These are phyloP conservation scores for Skeletonema tropicum DNA, from an alignment of 108 stramenopile genomes.

Conservation along the genomic window DNA sequence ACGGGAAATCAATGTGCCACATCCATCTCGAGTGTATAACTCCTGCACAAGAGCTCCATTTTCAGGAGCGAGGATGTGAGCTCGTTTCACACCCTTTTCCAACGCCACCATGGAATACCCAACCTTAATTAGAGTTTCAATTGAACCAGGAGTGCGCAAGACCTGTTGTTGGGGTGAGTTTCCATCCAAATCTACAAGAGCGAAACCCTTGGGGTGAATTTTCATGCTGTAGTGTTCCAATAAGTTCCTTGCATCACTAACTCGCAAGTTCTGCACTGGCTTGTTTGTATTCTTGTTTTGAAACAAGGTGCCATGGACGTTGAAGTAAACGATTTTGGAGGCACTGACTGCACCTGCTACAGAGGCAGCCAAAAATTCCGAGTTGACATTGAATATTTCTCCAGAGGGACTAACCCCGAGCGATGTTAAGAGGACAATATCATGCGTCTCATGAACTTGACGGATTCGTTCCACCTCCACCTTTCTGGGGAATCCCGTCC, in stretches of 20 bases:
- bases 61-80: constrained; percentile 85
- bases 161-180: constrained; percentile 36
- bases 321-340: constrained; percentile 90
- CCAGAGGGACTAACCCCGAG: constrained; percentile 91
- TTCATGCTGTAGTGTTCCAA: constrained; percentile 62
- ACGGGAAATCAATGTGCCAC: constrained; percentile 89
- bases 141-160: constrained; percentile 41
- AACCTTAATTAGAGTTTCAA: constrained; percentile 72
- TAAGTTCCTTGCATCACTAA: constrained; percentile 78
- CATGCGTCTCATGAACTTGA: constrained; percentile 77
- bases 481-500: constrained; percentile 88
- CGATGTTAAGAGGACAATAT: constrained; percentile 91
- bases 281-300: constrained; percentile 54
- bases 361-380: constrained; percentile 79
- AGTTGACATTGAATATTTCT: constrained; percentile 94
- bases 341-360: constrained; percentile 84
- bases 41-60: constrained; percentile 91
- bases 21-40: constrained; percentile 95
- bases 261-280: constrained; percentile 74
- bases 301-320: constrained; percentile 65
- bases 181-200: constrained; percentile 44
- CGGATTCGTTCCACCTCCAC: constrained; percentile 90
- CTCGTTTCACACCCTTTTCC: constrained; percentile 87
- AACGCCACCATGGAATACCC: constrained; percentile 83
- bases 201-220: constrained; percentile 72